phyloP scores from a whole-genome alignment of 192 early-diverging fungal species.

The Hyaloraphidium curvatum region DNA sequence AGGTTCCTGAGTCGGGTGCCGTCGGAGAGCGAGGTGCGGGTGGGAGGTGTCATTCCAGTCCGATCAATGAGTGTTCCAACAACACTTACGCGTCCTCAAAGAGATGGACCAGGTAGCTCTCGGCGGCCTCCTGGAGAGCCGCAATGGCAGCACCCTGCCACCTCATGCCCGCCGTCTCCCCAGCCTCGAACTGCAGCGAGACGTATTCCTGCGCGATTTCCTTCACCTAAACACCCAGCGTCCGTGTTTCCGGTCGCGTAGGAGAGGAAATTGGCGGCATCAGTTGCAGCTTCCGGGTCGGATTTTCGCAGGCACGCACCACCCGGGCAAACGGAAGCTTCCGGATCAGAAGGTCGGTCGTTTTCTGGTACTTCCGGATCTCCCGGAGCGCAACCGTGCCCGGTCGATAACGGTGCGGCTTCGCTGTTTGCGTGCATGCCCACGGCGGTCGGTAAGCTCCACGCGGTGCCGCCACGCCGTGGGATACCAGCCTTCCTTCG shows the following conservation, averaged over 20 bases:
- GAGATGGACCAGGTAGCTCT: constrained; percentile 63
- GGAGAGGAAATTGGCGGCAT: background rate
- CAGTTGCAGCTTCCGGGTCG: background rate
- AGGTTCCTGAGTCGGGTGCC: constrained; percentile 56
- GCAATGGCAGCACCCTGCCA: constrained; percentile 60
- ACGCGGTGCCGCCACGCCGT: too few species aligned
- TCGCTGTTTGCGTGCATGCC: too few species aligned
- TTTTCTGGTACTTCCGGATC: constrained; percentile 69
- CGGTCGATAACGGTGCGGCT: constrained; percentile 43
- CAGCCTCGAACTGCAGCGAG: constrained; percentile 16
- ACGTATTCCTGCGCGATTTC: constrained; percentile 39
- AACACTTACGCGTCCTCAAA: constrained; percentile 67
- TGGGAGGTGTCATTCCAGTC: background rate
- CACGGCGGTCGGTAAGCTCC: too few species aligned
- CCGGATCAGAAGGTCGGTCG: constrained; percentile 51
- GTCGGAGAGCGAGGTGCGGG: too few species aligned
- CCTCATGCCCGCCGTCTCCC: constrained; percentile 22
- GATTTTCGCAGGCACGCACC: constrained; percentile 16
- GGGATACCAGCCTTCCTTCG: too few species aligned
- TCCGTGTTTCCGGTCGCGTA: background rate
- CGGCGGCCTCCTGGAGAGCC: constrained; percentile 63
- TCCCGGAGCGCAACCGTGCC: constrained; percentile 67
- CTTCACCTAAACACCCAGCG: constrained; percentile 19
- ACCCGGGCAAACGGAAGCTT: constrained; percentile 79
- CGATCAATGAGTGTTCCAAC: background rate